These are phyloP conservation scores for Tricholoma matsutake DNA, from an alignment of 768 basidiomycete genomes.

Conservation along the genomic window DNA sequence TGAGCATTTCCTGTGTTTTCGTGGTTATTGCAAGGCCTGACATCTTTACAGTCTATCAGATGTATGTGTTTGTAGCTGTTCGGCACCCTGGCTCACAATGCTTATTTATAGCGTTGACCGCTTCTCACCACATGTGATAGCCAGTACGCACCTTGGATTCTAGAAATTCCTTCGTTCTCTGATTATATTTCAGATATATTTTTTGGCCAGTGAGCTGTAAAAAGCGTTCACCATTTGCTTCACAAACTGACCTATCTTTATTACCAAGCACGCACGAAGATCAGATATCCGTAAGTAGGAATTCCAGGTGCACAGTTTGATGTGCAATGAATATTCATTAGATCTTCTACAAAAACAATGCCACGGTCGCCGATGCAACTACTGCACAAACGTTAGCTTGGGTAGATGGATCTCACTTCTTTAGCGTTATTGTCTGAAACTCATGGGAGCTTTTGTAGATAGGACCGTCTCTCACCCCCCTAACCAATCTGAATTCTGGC, in stretches of 20 bases:
- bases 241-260: not conserved
- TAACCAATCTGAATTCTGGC: slow-evolving; percentile 71
- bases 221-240: not conserved
- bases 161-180: not conserved
- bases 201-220: slow-evolving; percentile 53
- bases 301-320: not conserved
- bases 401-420: slow-evolving; percentile 18
- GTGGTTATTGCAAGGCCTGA: not conserved
- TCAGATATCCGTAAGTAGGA: slow-evolving; percentile 50
- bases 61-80: slow-evolving; percentile 26
- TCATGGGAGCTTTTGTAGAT: slow-evolving; percentile 37
- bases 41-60: slow-evolving; percentile 32
- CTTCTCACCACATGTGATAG: slow-evolving; percentile 76
- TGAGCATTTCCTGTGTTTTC: slow-evolving; percentile 29
- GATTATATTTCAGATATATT: slow-evolving; percentile 52
- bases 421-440: not conserved
- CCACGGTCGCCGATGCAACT: slow-evolving; percentile 50
- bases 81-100: not conserved
- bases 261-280: slow-evolving; percentile 58
- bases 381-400: slow-evolving; percentile 52
- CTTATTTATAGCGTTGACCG: slow-evolving; percentile 55
- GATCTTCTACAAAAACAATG: slow-evolving; percentile 77
- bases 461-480: slow-evolving; percentile 66
- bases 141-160: slow-evolving; percentile 44
- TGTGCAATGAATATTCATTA: slow-evolving; percentile 19